A percentile compares a stretch with the other conserved stretches of the same genome.
Conservation (phyloP, 441 rosid genomes). For the Theobroma grandiflorum region DNA sequence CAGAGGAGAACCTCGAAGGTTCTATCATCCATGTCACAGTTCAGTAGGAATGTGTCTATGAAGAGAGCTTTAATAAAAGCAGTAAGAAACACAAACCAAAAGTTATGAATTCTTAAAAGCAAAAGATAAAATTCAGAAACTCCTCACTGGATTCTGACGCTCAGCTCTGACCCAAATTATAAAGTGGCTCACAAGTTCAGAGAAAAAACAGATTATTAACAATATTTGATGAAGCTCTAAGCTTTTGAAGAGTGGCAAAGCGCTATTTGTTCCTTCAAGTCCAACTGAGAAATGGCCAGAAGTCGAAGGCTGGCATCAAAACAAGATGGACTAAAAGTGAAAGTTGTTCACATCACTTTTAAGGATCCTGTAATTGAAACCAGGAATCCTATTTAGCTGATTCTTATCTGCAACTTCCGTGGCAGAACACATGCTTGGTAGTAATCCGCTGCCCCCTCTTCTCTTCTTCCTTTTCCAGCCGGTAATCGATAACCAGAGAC, state of each 20-base stretch:
- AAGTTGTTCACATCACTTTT: slow-evolving; percentile 51
- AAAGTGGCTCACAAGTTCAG: background rate
- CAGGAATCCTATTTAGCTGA: slow-evolving; percentile 45
- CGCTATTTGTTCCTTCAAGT: background rate
- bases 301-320: background rate
- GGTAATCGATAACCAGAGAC: slow-evolving; percentile 59
- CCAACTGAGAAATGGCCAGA: background rate
- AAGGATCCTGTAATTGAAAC: slow-evolving; percentile 75
- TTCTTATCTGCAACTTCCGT: slow-evolving; percentile 55
- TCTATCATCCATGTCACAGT: background rate
- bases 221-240: slow-evolving; percentile 2
- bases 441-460: slow-evolving; percentile 42
- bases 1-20: background rate
- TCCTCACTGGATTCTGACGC: slow-evolving; percentile 4
- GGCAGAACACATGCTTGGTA: slow-evolving; percentile 66
- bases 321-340: slow-evolving; percentile 29
- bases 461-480: slow-evolving; percentile 71
- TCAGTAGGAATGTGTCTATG: background rate
- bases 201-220: slow-evolving; percentile 12
- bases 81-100: background rate
- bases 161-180: background rate
- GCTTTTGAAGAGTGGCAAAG: background rate
- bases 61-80: background rate
- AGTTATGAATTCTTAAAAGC: slow-evolving; percentile 4
- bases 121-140: background rate